phyloP scores from a whole-genome alignment of 768 basidiomycete genomes.

The Symmetrospora coprosmae region DNA sequence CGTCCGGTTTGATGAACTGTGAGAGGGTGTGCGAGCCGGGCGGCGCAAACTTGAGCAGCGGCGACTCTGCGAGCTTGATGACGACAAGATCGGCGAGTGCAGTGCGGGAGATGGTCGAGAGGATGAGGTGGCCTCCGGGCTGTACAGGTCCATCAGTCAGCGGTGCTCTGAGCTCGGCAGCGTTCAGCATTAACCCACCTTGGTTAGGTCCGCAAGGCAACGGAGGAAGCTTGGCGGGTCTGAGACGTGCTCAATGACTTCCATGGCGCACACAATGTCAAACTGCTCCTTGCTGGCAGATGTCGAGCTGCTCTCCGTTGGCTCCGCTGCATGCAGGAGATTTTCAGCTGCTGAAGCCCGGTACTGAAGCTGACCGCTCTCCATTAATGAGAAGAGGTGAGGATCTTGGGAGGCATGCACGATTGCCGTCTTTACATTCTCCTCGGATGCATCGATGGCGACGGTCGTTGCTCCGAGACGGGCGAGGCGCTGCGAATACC shows the following conservation, averaged over 20 bases:
- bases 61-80: slow-evolving; percentile 64
- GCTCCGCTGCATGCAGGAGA: slow-evolving; percentile 40
- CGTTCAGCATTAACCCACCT: slow-evolving; percentile 44
- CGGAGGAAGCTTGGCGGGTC: slow-evolving; percentile 71
- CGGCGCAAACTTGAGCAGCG: slow-evolving; percentile 57
- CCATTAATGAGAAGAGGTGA: slow-evolving; percentile 38
- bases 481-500: slow-evolving; percentile 58
- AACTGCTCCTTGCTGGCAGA: slow-evolving; percentile 41
- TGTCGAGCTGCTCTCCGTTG: slow-evolving; percentile 28
- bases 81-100: slow-evolving; percentile 57
- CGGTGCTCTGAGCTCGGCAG: not conserved
- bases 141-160: slow-evolving; percentile 35
- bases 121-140: slow-evolving; percentile 90
- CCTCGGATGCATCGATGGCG: slow-evolving; percentile 79
- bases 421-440: slow-evolving; percentile 72
- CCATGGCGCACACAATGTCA: slow-evolving; percentile 93
- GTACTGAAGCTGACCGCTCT: slow-evolving; percentile 45
- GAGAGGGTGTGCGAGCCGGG: slow-evolving; percentile 80
- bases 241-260: slow-evolving; percentile 94
- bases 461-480: slow-evolving; percentile 73
- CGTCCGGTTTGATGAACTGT: slow-evolving; percentile 76
- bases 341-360: slow-evolving; percentile 59
- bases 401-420: slow-evolving; percentile 70
- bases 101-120: slow-evolving; percentile 85
- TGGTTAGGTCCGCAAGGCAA: slow-evolving; percentile 68